These are phyloP conservation scores for Asterophora lycoperdoides DNA, from an alignment of 768 basidiomycete genomes.

Conservation along the genomic window DNA sequence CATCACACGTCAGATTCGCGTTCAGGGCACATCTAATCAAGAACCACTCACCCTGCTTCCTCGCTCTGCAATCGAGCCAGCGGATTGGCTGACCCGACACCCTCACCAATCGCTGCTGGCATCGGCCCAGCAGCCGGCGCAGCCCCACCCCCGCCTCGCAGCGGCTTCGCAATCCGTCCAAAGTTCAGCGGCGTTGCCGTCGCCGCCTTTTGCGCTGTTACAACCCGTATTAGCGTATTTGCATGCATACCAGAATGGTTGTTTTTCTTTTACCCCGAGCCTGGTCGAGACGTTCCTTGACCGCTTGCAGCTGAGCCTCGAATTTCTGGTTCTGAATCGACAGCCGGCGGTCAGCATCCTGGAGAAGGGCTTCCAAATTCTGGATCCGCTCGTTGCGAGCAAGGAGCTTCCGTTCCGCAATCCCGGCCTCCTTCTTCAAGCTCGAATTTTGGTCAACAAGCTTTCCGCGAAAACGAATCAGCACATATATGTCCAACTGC, in stretches of 20 bases:
- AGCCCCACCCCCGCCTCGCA: slow-evolving; percentile 87
- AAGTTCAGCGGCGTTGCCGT: slow-evolving; percentile 72
- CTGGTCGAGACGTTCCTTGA: slow-evolving; percentile 89
- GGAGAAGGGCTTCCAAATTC: slow-evolving; percentile 88
- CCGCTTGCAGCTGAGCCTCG: slow-evolving; percentile 86
- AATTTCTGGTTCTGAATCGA: slow-evolving; percentile 95
- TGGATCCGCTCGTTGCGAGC: slow-evolving; percentile 98
- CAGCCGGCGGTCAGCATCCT: slow-evolving; percentile 90
- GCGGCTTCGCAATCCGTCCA: slow-evolving; percentile 94
- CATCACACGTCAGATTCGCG: slow-evolving; percentile 12
- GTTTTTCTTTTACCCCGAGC: slow-evolving; percentile 68
- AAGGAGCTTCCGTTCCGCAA: slow-evolving; percentile 93
- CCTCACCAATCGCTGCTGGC: slow-evolving; percentile 37
- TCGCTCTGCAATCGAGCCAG: slow-evolving; percentile 76
- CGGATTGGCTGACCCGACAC: slow-evolving; percentile 55
- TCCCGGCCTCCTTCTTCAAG: slow-evolving; percentile 95
- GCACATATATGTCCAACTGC: background rate
- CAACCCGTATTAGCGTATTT: slow-evolving; percentile 8
- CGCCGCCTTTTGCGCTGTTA: slow-evolving; percentile 72
- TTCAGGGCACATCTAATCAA: slow-evolving; percentile 13
- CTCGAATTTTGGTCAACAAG: slow-evolving; percentile 98
- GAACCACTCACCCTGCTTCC: slow-evolving; percentile 53
- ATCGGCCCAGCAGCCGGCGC: slow-evolving; percentile 36
- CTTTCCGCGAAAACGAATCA: slow-evolving; percentile 37
- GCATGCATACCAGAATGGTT: slow-evolving; percentile 10